A percentile compares a stretch with the other conserved stretches of the same genome.
Evolutionary conservation across 148 eudicot genomes (phyloP).

Genomic region (Talinum fruticosum): DNA sequence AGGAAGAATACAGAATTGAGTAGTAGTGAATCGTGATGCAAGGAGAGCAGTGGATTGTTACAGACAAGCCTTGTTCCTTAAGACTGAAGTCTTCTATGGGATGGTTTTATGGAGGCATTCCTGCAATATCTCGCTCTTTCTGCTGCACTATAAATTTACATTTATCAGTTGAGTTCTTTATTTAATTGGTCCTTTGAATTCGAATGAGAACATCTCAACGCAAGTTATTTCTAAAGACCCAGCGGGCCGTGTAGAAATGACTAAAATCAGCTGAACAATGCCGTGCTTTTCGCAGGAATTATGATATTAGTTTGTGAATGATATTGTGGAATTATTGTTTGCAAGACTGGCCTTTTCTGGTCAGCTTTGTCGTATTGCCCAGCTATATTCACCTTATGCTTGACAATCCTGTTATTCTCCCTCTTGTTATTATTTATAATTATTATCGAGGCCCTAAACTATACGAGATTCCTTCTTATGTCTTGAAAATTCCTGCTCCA

Average conservation of each 20-base stretch:
- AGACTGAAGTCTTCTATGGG: not conserved
- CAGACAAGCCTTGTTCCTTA: not conserved
- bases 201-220: too few relatives aligned
- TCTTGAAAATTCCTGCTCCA: not conserved
- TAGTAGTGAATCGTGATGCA: too few relatives aligned
- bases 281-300: not conserved
- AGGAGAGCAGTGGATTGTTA: too few relatives aligned
- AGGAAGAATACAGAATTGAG: not conserved
- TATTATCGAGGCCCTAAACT: not conserved
- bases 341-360: too few relatives aligned
- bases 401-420: too few relatives aligned
- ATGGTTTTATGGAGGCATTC: not conserved
- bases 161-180: not conserved
- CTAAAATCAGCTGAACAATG: not conserved
- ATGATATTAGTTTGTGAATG: not conserved
- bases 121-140: not conserved
- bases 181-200: not conserved
- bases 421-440: too few relatives aligned
- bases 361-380: too few relatives aligned
- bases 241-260: too few relatives aligned
- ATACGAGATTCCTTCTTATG: not conserved
- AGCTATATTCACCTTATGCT: too few relatives aligned
- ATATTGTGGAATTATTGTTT: too few relatives aligned
- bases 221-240: too few relatives aligned
- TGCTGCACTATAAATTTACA: not conserved